Evolutionary conservation across 108 stramenopile genomes (phyloP).

Genomic region (Skeletonema tropicum): DNA sequence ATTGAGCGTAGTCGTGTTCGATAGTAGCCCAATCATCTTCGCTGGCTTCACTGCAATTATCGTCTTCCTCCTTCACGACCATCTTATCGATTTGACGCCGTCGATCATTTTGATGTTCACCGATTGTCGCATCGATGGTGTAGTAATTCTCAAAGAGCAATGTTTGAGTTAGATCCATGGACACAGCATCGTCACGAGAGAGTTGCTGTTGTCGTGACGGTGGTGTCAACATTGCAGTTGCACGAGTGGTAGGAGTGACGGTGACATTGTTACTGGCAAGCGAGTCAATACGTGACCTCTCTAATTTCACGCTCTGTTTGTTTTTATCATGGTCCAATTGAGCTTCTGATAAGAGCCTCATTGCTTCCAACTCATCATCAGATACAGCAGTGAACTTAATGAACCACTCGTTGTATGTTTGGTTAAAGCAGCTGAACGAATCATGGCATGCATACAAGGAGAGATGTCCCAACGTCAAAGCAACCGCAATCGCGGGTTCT

Average conservation of each 20-base stretch:
- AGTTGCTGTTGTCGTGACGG: not conserved
- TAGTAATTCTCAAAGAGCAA: slow-evolving; percentile 56
- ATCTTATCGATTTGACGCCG: not conserved
- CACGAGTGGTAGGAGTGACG: not conserved
- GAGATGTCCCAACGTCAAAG: slow-evolving; percentile 59
- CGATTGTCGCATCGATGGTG: slow-evolving; percentile 37
- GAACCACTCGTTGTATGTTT: slow-evolving; percentile 66
- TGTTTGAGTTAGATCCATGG: slow-evolving; percentile 37
- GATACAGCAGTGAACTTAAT: slow-evolving; percentile 57
- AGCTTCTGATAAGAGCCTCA: slow-evolving; percentile 30
- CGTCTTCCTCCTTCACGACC: not conserved
- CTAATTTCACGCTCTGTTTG: not conserved
- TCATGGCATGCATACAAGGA: slow-evolving; percentile 72
- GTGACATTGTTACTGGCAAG: not conserved
- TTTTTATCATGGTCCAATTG: slow-evolving; percentile 1
- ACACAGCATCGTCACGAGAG: slow-evolving; percentile 34
- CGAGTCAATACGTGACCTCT: not conserved
- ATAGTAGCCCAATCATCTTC: slow-evolving; percentile 84
- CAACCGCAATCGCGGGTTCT: slow-evolving; percentile 52
- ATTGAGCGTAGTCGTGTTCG: slow-evolving; percentile 53
- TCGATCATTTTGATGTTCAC: not conserved
- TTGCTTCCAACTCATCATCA: slow-evolving; percentile 45
- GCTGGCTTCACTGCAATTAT: slow-evolving; percentile 21
- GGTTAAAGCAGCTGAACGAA: slow-evolving; percentile 75
- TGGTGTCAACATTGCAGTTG: not conserved